Evolutionary conservation across 305 asterid species (phyloP).

Genomic region (Vinca major): DNA sequence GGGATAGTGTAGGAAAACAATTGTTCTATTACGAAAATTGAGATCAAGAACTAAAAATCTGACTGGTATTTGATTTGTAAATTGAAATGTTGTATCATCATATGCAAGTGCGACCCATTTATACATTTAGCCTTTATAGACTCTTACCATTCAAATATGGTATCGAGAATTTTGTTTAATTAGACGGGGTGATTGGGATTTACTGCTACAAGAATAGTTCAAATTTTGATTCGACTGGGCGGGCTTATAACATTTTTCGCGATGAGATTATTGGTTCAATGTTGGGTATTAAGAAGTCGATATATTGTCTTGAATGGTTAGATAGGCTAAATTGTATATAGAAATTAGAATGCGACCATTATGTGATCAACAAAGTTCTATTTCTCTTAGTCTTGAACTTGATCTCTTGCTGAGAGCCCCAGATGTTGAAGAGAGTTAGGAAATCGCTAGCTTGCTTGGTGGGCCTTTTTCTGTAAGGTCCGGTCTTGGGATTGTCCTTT

Average conservation of each 20-base stretch:
- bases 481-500: neutral
- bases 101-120: neutral
- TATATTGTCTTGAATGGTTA: neutral
- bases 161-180: neutral
- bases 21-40: neutral
- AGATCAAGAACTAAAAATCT: neutral
- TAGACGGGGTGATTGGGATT: neutral
- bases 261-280: neutral
- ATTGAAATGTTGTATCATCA: neutral
- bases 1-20: neutral
- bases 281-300: neutral
- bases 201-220: neutral
- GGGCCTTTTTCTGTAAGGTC: neutral
- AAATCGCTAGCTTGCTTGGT: neutral
- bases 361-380: neutral
- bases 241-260: neutral
- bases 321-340: neutral
- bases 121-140: neutral
- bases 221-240: neutral
- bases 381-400: neutral
- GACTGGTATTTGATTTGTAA: neutral
- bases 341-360: no score
- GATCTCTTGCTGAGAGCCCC: slow-evolving; percentile 5
- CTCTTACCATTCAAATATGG: no score
- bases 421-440: neutral